Evolutionary conservation across 208 protist genomes (phyloP).

Genomic region (Crithidia mellificae): DNA sequence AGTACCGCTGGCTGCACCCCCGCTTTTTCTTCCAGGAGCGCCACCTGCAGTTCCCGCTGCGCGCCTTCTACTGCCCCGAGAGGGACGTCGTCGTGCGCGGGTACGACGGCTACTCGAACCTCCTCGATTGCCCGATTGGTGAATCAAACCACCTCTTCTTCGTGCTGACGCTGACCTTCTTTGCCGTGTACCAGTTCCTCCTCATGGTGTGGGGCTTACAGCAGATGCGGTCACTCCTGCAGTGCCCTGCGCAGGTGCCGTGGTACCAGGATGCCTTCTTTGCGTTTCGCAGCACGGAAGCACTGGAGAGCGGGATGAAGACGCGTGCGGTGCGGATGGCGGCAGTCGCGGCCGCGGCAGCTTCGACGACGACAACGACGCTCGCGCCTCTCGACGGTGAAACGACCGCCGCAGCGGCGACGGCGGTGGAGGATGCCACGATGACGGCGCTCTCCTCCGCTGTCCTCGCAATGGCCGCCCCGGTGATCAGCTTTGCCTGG

Average conservation of each 20-base stretch:
- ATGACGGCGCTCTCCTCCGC: neutral
- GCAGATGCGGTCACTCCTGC: slow-evolving; percentile 36
- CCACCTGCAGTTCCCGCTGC: slow-evolving; percentile 65
- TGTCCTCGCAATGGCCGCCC: neutral
- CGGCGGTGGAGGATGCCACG: neutral
- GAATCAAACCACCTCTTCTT: slow-evolving; percentile 67
- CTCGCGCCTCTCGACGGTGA: no score
- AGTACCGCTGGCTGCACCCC: slow-evolving; percentile 68
- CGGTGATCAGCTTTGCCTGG: slow-evolving; percentile 40
- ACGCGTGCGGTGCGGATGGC: neutral
- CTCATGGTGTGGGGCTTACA: slow-evolving; percentile 52
- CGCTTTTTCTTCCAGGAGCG: slow-evolving; percentile 58
- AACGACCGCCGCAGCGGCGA: no score
- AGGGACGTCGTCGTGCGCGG: slow-evolving; percentile 60
- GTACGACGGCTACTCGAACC: slow-evolving; percentile 76
- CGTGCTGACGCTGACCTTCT: slow-evolving; percentile 51
- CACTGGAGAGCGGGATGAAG: slow-evolving; percentile 5
- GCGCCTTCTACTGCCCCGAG: slow-evolving; percentile 81
- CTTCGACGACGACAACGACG: no score
- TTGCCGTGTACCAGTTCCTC: slow-evolving; percentile 50
- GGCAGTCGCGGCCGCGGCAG: neutral
- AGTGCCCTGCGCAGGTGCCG: slow-evolving; percentile 17
- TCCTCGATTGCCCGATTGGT: slow-evolving; percentile 71
- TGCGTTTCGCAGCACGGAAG: slow-evolving; percentile 20
- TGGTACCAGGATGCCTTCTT: slow-evolving; percentile 40